Base-by-base conservation (phyloP, 495 filamentous ascomycete genomes). In the Xylaria nigripes region DNA sequence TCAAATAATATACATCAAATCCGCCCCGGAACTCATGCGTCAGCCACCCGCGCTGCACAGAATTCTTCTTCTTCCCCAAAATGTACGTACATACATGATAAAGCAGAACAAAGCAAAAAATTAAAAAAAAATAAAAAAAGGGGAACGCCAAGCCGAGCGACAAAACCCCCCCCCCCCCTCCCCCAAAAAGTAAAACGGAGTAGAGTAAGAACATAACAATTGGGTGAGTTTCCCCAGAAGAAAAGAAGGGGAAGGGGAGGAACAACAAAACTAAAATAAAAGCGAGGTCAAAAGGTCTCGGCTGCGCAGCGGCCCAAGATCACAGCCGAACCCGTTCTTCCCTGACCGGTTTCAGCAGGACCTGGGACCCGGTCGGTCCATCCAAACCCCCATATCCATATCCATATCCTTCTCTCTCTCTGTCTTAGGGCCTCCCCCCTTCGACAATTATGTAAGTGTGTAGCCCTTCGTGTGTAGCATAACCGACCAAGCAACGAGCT, bases 401-500 rank as follows among this genome's bases (percentile, higher is more conserved):
- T 34, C 32, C 32, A 34, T 7, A 7, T 6, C 32, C 32, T 34
- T 2, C 36, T 40, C 36, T 40, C 12, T 16, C 18, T 18, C 15
- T 40, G n/a, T 40, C 36, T 40, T 18, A 44, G n/a, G n/a, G n/a
- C n/a, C 15, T 29, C 12, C 6, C 38, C 9, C 7, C 40, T 8
- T 42, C 2, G 18, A 27, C 22, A 15, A 2, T 27, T 23, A 36
- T 8, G 46, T 21, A n/a, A 47, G 40, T 55, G 30, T 41, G 53
- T 54, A 36, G 41, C 19, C 50, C 36, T 48, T n/a, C 18, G 13
- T 58, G 56, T 38, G 48, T 57, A 58, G 54, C 62, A 55, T 51
- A 48, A 42, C 56, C 48, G 44, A 54, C 50, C 29, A 59, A 56
- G 50, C 53, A 51, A 55, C 30, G 15, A 54, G 6, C 58, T 57